A percentile compares a stretch with the other conserved stretches of the same genome.
These are phyloP conservation scores for Tricholoma saponaceum DNA, from an alignment of 768 basidiomycete genomes.

Conservation along the genomic window DNA sequence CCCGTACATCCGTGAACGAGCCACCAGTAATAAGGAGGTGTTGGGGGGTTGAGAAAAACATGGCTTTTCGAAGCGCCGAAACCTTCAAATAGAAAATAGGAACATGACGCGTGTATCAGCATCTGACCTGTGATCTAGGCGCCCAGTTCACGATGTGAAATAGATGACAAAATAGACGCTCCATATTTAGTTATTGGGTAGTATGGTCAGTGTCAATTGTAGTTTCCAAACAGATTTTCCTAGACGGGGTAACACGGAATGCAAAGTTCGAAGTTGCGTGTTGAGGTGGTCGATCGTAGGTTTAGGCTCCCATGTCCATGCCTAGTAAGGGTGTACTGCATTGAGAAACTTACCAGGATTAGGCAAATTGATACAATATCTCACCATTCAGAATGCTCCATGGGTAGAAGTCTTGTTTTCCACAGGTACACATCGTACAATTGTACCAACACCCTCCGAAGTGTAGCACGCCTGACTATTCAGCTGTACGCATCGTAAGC, in stretches of 20 bases:
- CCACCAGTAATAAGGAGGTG: no score
- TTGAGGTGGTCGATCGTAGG: constrained; percentile 30
- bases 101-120: no score
- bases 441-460: constrained; percentile 49
- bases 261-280: constrained; percentile 25
- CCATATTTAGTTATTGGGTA: no score
- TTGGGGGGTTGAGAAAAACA: no score
- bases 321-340: constrained; percentile 16
- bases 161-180: no score
- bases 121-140: no score
- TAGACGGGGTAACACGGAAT: constrained; percentile 38
- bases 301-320: constrained; percentile 39
- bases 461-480: constrained; percentile 55
- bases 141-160: no score
- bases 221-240: no score
- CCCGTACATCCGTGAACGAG: no score
- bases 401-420: constrained; percentile 47
- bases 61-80: no score
- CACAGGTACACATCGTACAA: constrained; percentile 49
- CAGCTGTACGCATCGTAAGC: constrained; percentile 60
- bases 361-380: constrained; percentile 1
- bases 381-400: constrained; percentile 42
- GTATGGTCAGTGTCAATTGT: no score
- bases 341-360: neutral
- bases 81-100: no score